Conservation (phyloP, 441 rosid genomes). For the Viola pubescens region DNA sequence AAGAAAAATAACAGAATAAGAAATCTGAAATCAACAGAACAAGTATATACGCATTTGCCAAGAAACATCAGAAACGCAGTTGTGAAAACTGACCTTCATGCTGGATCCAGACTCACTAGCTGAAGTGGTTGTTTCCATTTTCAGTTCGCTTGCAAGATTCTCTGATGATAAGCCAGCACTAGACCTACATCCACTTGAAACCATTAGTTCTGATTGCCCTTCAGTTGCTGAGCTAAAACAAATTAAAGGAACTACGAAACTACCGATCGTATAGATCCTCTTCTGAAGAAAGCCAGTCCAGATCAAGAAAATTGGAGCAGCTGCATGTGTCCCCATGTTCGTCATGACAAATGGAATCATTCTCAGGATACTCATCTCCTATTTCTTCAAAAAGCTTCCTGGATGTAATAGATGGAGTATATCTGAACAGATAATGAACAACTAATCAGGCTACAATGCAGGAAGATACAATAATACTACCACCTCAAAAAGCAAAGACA, state of each 20-base stretch:
- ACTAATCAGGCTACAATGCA: slow-evolving; percentile 8
- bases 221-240: background rate
- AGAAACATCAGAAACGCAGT: background rate
- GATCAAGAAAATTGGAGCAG: slow-evolving; percentile 66
- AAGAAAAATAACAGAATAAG: background rate
- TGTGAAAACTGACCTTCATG: slow-evolving; percentile 38
- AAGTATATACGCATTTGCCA: background rate
- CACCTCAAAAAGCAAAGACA: background rate
- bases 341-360: slow-evolving; percentile 47
- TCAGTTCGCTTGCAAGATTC: slow-evolving; percentile 33
- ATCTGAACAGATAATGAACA: slow-evolving; percentile 31
- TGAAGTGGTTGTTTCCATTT: slow-evolving; percentile 30
- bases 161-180: slow-evolving; percentile 47
- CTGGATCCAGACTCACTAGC: slow-evolving; percentile 40
- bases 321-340: slow-evolving; percentile 54
- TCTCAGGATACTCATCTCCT: slow-evolving; percentile 36
- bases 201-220: background rate
- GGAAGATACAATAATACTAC: background rate
- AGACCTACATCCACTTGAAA: slow-evolving; percentile 39
- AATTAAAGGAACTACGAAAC: background rate
- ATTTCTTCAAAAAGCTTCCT: slow-evolving; percentile 37
- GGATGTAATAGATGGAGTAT: slow-evolving; percentile 30
- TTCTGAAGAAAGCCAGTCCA: slow-evolving; percentile 90
- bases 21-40: background rate
- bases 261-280: slow-evolving; percentile 81